Percentiles rank a stretch among this genome's conserved stretches.
Conservation (phyloP, 1,284 basidiomycete genomes). For the Schizophyllum commune region DNA sequence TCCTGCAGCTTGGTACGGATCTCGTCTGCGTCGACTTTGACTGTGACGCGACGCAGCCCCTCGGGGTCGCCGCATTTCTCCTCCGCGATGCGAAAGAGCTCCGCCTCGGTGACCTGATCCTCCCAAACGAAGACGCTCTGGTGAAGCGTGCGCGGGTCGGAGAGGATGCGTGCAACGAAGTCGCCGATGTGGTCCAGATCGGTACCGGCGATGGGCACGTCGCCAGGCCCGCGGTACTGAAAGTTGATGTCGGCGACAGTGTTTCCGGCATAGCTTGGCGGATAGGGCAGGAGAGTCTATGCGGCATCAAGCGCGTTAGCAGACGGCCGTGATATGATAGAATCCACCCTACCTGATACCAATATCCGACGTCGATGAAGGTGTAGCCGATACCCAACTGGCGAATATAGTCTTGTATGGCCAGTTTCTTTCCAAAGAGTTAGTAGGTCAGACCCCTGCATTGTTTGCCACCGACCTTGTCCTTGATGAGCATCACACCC, state of each 20-base stretch:
- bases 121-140: slow-evolving; percentile 3
- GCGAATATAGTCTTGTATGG: slow-evolving; percentile 1
- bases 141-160: slow-evolving; percentile 12
- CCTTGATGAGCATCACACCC: neutral
- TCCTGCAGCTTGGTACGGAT: neutral
- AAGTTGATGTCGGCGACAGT: neutral
- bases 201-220: slow-evolving; percentile 3
- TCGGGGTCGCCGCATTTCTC: neutral
- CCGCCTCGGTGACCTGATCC: neutral
- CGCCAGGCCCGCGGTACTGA: slow-evolving; percentile 4
- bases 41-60: neutral
- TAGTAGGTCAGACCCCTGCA: neutral
- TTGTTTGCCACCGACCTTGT: neutral
- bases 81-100: neutral
- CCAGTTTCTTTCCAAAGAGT: neutral
- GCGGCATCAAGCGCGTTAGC: too few relatives aligned
- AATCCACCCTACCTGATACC: slow-evolving; percentile 4
- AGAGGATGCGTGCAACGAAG: slow-evolving; percentile 9
- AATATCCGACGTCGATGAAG: slow-evolving; percentile 11
- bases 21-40: neutral
- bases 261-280: neutral
- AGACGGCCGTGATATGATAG: too few relatives aligned
- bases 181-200: slow-evolving; percentile 8
- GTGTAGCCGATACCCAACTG: slow-evolving; percentile 6
- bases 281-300: neutral